A percentile compares a stretch with the other conserved stretches of the same genome.
Evolutionary conservation across 129 eudicot genomes (phyloP).

Genomic region (Logfia minima): DNA sequence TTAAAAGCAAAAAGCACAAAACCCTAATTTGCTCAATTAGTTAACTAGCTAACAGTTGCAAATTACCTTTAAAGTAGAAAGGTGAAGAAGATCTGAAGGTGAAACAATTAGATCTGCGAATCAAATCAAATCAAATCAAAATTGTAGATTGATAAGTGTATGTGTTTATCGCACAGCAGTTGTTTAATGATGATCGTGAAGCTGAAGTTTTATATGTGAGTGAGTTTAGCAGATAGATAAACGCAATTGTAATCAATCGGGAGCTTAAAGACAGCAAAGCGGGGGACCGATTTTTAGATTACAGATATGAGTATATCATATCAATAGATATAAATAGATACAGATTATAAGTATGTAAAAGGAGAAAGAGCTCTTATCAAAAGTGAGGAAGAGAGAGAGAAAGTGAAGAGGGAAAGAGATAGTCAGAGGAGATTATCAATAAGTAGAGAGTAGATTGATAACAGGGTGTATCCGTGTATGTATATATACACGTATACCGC

Average conservation of each 20-base stretch:
- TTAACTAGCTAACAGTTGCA: not conserved
- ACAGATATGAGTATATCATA: not conserved
- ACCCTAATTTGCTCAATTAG: not conserved
- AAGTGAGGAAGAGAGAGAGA: not conserved
- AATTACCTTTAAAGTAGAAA: not conserved
- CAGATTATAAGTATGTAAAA: not conserved
- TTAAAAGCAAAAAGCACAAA: not conserved
- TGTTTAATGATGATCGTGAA: slow-evolving; percentile 13
- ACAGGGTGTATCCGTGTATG: slow-evolving; percentile 13
- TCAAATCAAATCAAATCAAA: slow-evolving; percentile 48
- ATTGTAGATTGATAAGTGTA: slow-evolving; percentile 23
- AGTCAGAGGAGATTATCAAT: slow-evolving; percentile 39
- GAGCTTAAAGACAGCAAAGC: slow-evolving; percentile 17
- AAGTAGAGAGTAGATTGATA: not conserved
- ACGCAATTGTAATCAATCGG: slow-evolving; percentile 15
- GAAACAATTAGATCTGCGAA: slow-evolving; percentile 50
- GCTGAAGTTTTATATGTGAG: not conserved
- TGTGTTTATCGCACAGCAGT: not conserved
- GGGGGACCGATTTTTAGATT: not conserved
- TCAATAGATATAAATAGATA: not conserved
- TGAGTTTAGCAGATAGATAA: slow-evolving; percentile 6
- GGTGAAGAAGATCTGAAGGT: slow-evolving; percentile 46
- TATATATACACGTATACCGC: not conserved
- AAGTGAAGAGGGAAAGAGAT: slow-evolving; percentile 2
- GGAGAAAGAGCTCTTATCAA: slow-evolving; percentile 16